Conservation (phyloP, 164 flowering plant species). For the Umbellularia californica region DNA sequence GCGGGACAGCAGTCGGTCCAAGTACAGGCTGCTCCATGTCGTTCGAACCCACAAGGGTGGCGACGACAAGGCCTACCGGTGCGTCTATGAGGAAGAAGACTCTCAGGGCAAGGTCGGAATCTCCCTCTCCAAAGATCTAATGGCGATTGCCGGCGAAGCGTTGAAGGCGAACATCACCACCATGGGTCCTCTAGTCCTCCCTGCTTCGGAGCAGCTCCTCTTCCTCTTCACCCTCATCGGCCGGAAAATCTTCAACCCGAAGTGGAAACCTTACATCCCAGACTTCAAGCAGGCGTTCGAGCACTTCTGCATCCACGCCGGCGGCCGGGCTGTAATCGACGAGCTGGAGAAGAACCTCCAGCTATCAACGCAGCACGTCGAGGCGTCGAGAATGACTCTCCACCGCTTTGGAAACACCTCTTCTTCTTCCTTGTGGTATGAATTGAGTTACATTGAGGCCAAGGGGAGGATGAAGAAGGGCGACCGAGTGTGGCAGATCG, state of each 20-base stretch:
- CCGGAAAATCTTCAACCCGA: slow-evolving; percentile 29
- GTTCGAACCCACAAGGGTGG: slow-evolving; percentile 78
- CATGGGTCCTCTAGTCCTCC: slow-evolving; percentile 18
- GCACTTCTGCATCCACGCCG: slow-evolving; percentile 76
- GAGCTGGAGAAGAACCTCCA: slow-evolving; percentile 42
- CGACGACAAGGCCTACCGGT: slow-evolving; percentile 48
- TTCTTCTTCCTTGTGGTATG: slow-evolving; percentile 38
- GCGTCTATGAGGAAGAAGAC: slow-evolving; percentile 72
- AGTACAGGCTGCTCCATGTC: slow-evolving; percentile 71
- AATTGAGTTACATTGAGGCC: slow-evolving; percentile 27
- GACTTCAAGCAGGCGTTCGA: slow-evolving; percentile 69
- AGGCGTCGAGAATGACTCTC: slow-evolving; percentile 40
- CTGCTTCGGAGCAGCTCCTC: slow-evolving; percentile 19
- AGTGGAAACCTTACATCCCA: slow-evolving; percentile 61
- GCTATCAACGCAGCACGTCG: slow-evolving; percentile 24
- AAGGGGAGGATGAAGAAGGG: slow-evolving; percentile 33
- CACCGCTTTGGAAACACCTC: slow-evolving; percentile 39
- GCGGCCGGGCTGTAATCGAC: slow-evolving; percentile 64
- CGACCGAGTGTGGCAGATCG: slow-evolving; percentile 31
- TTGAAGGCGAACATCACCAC: slow-evolving; percentile 22
- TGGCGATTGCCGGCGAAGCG: slow-evolving; percentile 18
- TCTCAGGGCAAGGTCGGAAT: slow-evolving; percentile 29
- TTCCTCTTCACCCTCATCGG: slow-evolving; percentile 15
- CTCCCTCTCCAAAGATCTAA: slow-evolving; percentile 33
- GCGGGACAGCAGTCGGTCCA: slow-evolving; percentile 52